Evolutionary conservation across 805 yeast genomes (phyloP), one percentile per base, ranked within the genome.

Genomic region (Pichia thaimueangensis): DNA sequence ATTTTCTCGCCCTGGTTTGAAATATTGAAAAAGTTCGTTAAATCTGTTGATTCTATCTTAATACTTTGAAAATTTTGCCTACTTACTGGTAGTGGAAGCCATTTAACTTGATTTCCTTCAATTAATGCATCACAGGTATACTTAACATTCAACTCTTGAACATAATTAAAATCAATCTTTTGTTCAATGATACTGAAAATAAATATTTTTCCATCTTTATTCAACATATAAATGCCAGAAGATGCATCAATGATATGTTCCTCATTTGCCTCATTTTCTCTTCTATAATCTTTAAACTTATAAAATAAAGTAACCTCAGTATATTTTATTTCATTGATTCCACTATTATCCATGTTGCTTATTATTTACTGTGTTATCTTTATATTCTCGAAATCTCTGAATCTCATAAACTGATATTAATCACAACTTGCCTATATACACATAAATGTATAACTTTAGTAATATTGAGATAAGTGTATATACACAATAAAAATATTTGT

Each of bases 41-140:
- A 16, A 15, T 39, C 42, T 15, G 11, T 10, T 7, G 17, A 24
- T 7, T 30, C 23, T 13, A 39, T 15, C 31, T 12, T 17, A 12
- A n/a, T 16, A n/a, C 23, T 21, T 12, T 6, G 10, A 13, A 27
- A 8, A 11, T 27, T 19, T 4, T 29, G n/a, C 5, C 24, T 13
- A 10, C 6, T n/a, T 19, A 22, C 11, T 4, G 42, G 42, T 4
- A 39, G n/a, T 12, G 12, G 30, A 17, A 39, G 17, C 37, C 37
- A 39, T 24, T 24, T 39, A 6, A 39, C 32, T n/a, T 39, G 23
- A n/a, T 15, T 25, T 11, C 20, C 37, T 10, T 25, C 24, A 6
- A 33, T 39, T 17, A 39, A 15, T 21, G 30, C 37, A 17, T 23
- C 42, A 27, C 37, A 39, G 2, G 42, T 39, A 15, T 39, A 39